Percentiles rank a stretch among this genome's conserved stretches.
phyloP scores from a whole-genome alignment of 1,284 basidiomycete genomes.

The Cystobasidiaceae sp. region DNA sequence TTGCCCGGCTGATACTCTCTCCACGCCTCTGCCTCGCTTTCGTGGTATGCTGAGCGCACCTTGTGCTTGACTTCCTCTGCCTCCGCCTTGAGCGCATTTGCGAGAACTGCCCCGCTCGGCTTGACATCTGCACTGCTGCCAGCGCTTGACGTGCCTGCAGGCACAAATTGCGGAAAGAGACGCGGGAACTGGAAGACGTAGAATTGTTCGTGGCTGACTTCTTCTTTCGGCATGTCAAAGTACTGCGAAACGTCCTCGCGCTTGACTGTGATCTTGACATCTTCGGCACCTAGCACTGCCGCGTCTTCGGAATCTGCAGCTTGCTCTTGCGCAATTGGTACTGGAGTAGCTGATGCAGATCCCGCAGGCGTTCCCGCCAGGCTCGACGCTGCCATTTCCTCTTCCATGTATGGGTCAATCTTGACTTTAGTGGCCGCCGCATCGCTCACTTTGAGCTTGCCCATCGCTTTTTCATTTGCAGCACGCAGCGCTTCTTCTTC shows the following conservation, averaged over 20 bases:
- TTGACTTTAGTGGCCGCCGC: not conserved
- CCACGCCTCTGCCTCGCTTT: slow-evolving; percentile 25
- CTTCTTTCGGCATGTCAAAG: slow-evolving; percentile 26
- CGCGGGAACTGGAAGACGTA: slow-evolving; percentile 44
- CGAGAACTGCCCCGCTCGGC: slow-evolving; percentile 12
- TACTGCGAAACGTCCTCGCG: not conserved
- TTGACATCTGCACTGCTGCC: slow-evolving; percentile 28
- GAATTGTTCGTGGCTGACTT: slow-evolving; percentile 35
- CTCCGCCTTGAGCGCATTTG: not conserved
- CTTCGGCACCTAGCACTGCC: not conserved
- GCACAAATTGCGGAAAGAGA: slow-evolving; percentile 36
- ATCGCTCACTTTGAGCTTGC: slow-evolving; percentile 6
- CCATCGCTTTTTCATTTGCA: slow-evolving; percentile 31
- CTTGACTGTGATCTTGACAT: not conserved
- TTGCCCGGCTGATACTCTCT: slow-evolving; percentile 29
- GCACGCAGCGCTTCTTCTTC: slow-evolving; percentile 29
- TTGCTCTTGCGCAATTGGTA: slow-evolving; percentile 26
- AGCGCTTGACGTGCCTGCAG: not conserved
- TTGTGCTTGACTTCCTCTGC: slow-evolving; percentile 25
- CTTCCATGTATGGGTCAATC: slow-evolving; percentile 35
- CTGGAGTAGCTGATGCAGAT: slow-evolving; percentile 9
- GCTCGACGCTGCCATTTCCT: slow-evolving; percentile 32
- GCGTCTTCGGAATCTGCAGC: slow-evolving; percentile 33
- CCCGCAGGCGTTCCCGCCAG: slow-evolving; percentile 33
- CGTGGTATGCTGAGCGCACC: slow-evolving; percentile 19